These are phyloP conservation scores for Termitomyces sp. DNA, from an alignment of 1,284 basidiomycete species.

Conservation along the genomic window DNA sequence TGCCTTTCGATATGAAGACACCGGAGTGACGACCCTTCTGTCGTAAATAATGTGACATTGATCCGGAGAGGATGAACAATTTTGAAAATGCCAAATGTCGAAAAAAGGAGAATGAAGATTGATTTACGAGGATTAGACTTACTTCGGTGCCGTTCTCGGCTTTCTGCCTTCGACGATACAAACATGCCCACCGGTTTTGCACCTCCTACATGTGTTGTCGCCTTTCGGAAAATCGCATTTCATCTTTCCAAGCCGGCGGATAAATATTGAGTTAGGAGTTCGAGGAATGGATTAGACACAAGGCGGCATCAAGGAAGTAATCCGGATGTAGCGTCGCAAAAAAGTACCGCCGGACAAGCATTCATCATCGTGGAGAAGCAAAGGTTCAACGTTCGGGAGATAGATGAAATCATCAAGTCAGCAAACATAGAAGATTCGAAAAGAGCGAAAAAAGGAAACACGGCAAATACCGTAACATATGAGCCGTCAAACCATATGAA, in stretches of 20 bases:
- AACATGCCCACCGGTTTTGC: conserved; percentile 60
- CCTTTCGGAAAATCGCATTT: conserved; percentile 70
- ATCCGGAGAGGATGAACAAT: conserved; percentile 12
- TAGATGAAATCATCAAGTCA: conserved; percentile 5
- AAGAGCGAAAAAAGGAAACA: conserved; percentile 1
- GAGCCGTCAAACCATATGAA: conserved; percentile 13
- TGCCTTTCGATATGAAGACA: conserved; percentile 8
- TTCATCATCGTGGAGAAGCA: not conserved
- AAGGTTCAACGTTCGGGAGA: conserved; percentile 4
- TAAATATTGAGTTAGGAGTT: conserved; percentile 12
- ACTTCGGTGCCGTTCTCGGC: conserved; percentile 72
- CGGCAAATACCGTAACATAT: conserved; percentile 5
- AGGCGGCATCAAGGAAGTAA: not conserved
- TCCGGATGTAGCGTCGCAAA: not conserved
- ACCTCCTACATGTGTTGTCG: conserved; percentile 68
- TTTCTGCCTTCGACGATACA: conserved; percentile 80
- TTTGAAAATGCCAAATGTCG: conserved; percentile 14
- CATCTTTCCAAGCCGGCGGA: conserved; percentile 48
- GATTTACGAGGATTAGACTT: conserved; percentile 37
- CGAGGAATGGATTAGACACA: not conserved
- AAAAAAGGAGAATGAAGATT: conserved; percentile 19
- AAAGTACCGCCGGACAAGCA: not conserved
- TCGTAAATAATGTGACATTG: conserved; percentile 13
- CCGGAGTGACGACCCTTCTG: conserved; percentile 8
- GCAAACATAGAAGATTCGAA: not conserved